Evolutionary conservation across 2,329 filamentous ascomycete genomes (phyloP).

Genomic region (Trichoderma gracile): DNA sequence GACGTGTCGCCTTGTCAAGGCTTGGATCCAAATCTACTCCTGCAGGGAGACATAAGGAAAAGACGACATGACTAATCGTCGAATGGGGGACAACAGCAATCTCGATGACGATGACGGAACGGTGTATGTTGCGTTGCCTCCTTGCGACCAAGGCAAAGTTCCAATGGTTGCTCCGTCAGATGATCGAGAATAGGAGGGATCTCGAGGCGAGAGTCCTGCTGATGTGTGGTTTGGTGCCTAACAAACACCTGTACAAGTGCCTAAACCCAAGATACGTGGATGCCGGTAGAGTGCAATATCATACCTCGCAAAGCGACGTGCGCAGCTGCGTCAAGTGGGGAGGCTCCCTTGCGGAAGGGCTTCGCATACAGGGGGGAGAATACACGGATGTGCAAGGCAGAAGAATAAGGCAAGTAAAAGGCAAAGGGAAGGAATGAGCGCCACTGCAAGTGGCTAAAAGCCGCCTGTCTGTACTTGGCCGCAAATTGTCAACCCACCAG

Average conservation of each 20-base stretch:
- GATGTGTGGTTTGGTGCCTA: slow-evolving; percentile 16
- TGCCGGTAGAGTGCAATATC: slow-evolving; percentile 1
- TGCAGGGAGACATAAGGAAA: background rate
- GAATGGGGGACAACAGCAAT: background rate
- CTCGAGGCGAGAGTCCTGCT: background rate
- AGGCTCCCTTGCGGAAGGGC: background rate
- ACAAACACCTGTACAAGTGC: slow-evolving; percentile 2
- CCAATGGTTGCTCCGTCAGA: background rate
- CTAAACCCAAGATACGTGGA: slow-evolving; percentile 16
- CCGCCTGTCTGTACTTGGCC: background rate
- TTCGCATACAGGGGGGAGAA: background rate
- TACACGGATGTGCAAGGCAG: background rate
- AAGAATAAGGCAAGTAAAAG: background rate
- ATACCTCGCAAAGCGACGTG: background rate
- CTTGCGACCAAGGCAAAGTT: background rate
- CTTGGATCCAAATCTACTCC: background rate
- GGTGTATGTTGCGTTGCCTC: background rate
- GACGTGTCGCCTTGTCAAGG: background rate
- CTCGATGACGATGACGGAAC: background rate
- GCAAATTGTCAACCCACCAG: background rate
- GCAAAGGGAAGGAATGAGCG: background rate
- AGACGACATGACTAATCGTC: background rate
- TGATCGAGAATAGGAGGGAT: background rate
- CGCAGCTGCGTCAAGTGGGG: slow-evolving; percentile 8
- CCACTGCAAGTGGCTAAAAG: background rate